Evolutionary conservation across 2,329 filamentous ascomycete genomes (phyloP), one percentile per base, ranked within the genome.

Genomic region (Aspergillus terreus): DNA sequence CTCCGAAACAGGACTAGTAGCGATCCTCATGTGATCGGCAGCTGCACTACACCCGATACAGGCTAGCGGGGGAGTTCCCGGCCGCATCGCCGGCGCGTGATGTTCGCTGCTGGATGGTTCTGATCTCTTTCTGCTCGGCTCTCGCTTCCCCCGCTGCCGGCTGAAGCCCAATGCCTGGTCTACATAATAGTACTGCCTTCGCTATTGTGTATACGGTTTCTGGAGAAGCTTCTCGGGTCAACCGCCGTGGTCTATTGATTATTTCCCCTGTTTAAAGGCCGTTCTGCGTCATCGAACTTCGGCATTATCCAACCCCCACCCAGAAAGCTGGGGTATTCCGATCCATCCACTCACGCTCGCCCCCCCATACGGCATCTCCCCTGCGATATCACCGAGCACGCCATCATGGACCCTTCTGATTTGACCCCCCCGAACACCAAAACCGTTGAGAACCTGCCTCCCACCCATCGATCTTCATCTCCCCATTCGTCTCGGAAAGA

Each of bases 371-470:
- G 30, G 48, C 46, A 47, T 47, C 43, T 50, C 21, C 50, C 49
- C 50, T 54, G 54, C 44, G 47, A 59, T 55, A 55, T 41, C 35
- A 53, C 53, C 27, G 56, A 67, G 58, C 65, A 68, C 67, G 65
- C 62, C 64, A 70, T 68, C 58, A 69, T 69, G 67, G 60, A 65
- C 46, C 55, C 58, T 46, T 58, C 56, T 56, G 65, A 65, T 58
- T 60, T 61, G 62, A 58, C 54, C 59, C 56, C 54, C 44, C 50
- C 55, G 38, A 47, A 54, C 60, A 46, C 54, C 49, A 57, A 52
- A 54, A 53, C 55, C 44, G 53, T 56, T 49, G 50, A 49, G 43
- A 54, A 54, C 46, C 55, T 55, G 27, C 57, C 59, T 47, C 57
- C 59, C 46, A 62, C 60, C 12, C 57, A 61, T 44, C 52, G 51